Conservation (phyloP, 1,284 basidiomycete species). For the Ceratobasidium sp. region DNA sequence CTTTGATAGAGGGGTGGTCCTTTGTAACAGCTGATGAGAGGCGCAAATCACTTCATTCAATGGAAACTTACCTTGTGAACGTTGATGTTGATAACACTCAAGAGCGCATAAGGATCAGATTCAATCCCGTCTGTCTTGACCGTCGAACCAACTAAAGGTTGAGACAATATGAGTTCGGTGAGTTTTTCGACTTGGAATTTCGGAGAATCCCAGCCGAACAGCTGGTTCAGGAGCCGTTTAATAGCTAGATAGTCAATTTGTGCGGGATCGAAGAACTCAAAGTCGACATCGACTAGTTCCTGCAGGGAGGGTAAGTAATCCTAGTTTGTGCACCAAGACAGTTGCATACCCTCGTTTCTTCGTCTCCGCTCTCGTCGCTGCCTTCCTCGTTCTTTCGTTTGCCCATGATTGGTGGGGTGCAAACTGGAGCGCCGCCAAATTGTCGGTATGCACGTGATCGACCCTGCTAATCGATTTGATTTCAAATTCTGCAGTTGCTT, state of each 20-base stretch:
- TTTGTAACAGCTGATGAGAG: constrained; percentile 52
- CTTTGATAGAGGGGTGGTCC: constrained; percentile 76
- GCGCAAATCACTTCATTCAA: not conserved
- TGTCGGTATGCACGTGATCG: not conserved
- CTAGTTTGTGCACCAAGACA: not conserved
- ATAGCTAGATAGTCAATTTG: constrained; percentile 86
- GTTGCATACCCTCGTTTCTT: not conserved
- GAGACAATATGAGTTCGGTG: constrained; percentile 78
- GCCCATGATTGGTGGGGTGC: constrained; percentile 5
- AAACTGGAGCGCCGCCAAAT: not conserved
- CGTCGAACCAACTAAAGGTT: constrained; percentile 84
- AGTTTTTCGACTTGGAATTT: constrained; percentile 75
- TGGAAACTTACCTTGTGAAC: constrained; percentile 69
- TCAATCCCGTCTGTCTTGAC: constrained; percentile 92
- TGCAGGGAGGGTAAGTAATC: constrained; percentile 49
- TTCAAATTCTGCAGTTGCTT: not conserved
- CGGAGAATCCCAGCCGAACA: constrained; percentile 84
- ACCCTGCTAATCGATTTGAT: not conserved
- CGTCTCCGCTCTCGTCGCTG: constrained; percentile 19
- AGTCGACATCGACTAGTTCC: constrained; percentile 84
- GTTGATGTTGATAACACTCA: constrained; percentile 85
- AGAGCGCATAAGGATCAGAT: constrained; percentile 85
- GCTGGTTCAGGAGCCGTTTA: constrained; percentile 81
- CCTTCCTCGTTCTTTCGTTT: constrained; percentile 34
- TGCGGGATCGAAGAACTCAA: constrained; percentile 90